Conservation (phyloP, 208 protist genomes). For the Wallacemonas rigidus region DNA sequence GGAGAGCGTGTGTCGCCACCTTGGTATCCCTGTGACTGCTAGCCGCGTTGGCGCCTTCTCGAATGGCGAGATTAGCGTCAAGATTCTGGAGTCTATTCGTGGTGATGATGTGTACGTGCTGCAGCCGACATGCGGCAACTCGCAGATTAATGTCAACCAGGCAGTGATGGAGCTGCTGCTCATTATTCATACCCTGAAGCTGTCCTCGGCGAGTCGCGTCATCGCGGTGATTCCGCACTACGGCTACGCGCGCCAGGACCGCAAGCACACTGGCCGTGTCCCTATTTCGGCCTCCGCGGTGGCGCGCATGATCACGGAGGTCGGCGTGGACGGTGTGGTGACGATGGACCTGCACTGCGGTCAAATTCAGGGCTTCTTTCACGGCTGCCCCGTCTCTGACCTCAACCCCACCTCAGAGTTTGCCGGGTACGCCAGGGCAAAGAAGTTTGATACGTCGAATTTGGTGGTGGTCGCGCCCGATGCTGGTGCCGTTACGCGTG, state of each 20-base stretch:
- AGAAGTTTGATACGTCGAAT: constrained; percentile 69
- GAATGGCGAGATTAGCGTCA: constrained; percentile 89
- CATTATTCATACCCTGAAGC: constrained; percentile 92
- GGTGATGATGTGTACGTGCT: constrained; percentile 96
- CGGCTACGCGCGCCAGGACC: constrained; percentile 96
- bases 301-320: constrained; percentile 91
- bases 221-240: constrained; percentile 97
- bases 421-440: constrained; percentile 78
- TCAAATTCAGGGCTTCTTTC: constrained; percentile 97
- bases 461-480: constrained; percentile 96
- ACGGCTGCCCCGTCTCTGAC: constrained; percentile 93
- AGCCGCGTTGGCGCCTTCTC: constrained; percentile 82
- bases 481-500: constrained; percentile 94
- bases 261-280: constrained; percentile 93
- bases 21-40: constrained; percentile 71
- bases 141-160: constrained; percentile 85
- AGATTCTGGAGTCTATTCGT: constrained; percentile 85
- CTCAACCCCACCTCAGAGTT: constrained; percentile 89
- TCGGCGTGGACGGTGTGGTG: constrained; percentile 92
- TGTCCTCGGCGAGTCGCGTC: constrained; percentile 88
- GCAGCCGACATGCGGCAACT: constrained; percentile 93
- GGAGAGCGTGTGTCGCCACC: constrained; percentile 69
- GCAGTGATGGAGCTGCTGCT: constrained; percentile 96
- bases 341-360: constrained; percentile 95
- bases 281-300: constrained; percentile 96